Evolutionary conservation across 2,329 filamentous ascomycete genomes (phyloP).

Genomic region (Coleophoma cylindrospora): DNA sequence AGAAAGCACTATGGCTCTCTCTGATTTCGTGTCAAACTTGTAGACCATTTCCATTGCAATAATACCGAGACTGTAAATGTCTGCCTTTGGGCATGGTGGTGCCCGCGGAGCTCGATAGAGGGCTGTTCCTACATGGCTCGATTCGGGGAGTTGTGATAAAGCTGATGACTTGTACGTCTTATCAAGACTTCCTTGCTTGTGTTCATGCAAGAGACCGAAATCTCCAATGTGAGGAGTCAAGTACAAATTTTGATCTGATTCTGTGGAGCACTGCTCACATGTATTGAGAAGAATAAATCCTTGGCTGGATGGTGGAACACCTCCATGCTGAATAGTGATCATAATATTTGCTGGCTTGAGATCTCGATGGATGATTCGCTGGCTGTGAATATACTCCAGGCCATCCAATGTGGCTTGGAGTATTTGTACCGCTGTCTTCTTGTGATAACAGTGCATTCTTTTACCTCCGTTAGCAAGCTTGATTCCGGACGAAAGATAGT

Average conservation of each 20-base stretch:
- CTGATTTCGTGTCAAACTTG: slow-evolving; percentile 44
- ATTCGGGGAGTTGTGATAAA: slow-evolving; percentile 12
- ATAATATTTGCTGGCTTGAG: slow-evolving; percentile 67
- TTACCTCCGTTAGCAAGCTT: not conserved
- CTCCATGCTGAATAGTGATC: slow-evolving; percentile 39
- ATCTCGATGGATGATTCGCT: slow-evolving; percentile 60
- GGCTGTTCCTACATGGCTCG: slow-evolving; percentile 50
- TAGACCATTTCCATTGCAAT: slow-evolving; percentile 58
- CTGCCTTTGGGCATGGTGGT: slow-evolving; percentile 42
- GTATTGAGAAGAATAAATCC: slow-evolving; percentile 38
- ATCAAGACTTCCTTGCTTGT: slow-evolving; percentile 33
- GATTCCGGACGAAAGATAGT: slow-evolving; percentile 44
- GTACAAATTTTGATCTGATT: slow-evolving; percentile 29
- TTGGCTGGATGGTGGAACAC: slow-evolving; percentile 23
- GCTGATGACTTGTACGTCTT: not conserved
- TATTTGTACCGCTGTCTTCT: slow-evolving; percentile 48
- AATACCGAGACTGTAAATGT: slow-evolving; percentile 57
- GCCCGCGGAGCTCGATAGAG: slow-evolving; percentile 51
- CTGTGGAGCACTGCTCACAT: slow-evolving; percentile 9
- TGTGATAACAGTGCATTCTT: slow-evolving; percentile 55
- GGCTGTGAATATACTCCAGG: slow-evolving; percentile 57
- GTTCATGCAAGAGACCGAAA: slow-evolving; percentile 59
- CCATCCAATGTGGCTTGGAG: slow-evolving; percentile 57
- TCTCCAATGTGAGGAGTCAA: slow-evolving; percentile 61
- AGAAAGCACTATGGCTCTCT: slow-evolving; percentile 36